Base-by-base conservation (phyloP, 345 rosid genomes). In the Clarkia xantiana region DNA sequence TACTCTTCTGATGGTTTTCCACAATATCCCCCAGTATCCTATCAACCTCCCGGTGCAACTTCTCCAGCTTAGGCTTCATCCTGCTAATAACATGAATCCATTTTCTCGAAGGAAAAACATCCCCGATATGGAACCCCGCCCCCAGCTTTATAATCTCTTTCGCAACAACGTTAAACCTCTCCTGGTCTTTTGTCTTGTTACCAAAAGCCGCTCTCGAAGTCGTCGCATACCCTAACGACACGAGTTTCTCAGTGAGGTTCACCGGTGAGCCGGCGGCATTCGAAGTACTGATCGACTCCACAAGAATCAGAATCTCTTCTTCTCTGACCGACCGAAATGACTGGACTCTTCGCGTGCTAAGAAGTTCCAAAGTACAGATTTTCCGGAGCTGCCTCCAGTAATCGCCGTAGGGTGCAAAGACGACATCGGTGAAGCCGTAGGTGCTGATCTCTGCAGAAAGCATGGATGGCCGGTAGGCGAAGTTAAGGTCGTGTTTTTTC, bases 331-430 rank as follows among this genome's bases (percentile, higher is more conserved):
- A 40, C 10, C 11, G 12, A 40, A 58, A 58, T 9, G 41, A 16
- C 13, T 17, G 14, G 12, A 58, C 55, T 1, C 47, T 15, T 16
- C 44, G 40, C 13, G 40, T 12, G 10, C 23, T 49, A 4, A 58
- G 25, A 17, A 58, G 46, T 16, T 49, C 42, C 7, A 40, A 20
- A 10, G 22, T 40, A 25, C 48, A 12, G 17, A 58, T 12, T 6
- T 58, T 49, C 0, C 55, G 47, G 11, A 40, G 39, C 40, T 58
- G 23, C 36, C 62, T 41, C 62, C 62, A 50, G 5, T 49, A 50
- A 9, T 48, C 47, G 10, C 48, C 61, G 25, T 57, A 57, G 1
- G 61, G 61, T 14, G 46, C 8, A 15, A 57, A 57, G 2, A 19
- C 1, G 14, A 48, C 0, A 46, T 16, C 9, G 1, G 44, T 16